Evolutionary conservation across 768 basidiomycete species (phyloP), one percentile per base, ranked within the genome.

Genomic region (Termitomyces sp.): DNA sequence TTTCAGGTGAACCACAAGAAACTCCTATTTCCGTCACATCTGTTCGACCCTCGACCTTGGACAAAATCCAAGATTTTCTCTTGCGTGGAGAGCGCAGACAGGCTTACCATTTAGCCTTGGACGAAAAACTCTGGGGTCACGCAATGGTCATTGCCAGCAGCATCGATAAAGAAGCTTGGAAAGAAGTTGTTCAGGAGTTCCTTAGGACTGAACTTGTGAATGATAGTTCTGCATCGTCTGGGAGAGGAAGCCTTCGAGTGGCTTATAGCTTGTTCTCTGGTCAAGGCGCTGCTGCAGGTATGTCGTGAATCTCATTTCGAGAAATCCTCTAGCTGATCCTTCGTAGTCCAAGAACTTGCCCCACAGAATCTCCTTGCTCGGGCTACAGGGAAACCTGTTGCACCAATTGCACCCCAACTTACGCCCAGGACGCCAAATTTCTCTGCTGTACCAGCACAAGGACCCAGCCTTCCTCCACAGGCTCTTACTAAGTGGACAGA

Each of bases 141-240:
- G 96, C 97, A 2, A 85, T 98, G 83, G 72, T 98, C 55, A 94
- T 99, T 62, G 86, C 96, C 10, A 95, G 91, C 66, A 89, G 91
- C 55, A 82, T 97, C 52, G 96, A 96, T 70, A 92, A 91, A 64
- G 95, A 97, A 30, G 80, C 91, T 2, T 98, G 94, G 94, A 91
- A 91, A 66, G 93, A 94, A 60, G 90, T 89, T 13, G 90, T 93
- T 0, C 83, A 81, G 44, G 91, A 95, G 59, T 99, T 98, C 66
- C 70, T 95, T 36, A 83, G 82, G 34, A 78, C 82, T 16, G 96
- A 97, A 67, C 76, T 98, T 3, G 82, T 58, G 65, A 57, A 63
- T 13, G 63, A 66, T 20, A 33, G 63, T 48, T 39, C 65, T 5
- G 53, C 60, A 20, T 65, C 68, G 5, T 63, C 70, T 64, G 86